Evolutionary conservation across 164 flowering plant genomes (phyloP).

Genomic region (Sextonia rubra): DNA sequence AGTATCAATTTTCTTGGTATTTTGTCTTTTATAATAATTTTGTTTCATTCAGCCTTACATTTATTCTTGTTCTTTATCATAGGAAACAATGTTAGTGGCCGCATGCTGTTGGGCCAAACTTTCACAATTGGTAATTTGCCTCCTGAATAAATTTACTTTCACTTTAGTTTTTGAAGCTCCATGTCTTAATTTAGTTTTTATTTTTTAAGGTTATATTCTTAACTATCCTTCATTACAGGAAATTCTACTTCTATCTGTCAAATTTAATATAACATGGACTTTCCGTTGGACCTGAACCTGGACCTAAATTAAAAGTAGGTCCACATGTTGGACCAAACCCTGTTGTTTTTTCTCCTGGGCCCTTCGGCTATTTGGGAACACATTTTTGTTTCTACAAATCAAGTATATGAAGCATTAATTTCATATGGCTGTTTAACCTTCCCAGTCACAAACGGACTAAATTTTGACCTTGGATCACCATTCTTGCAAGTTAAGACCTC

Average conservation of each 20-base stretch:
- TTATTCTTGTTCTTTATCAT: background rate
- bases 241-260: background rate
- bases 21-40: background rate
- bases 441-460: too few species aligned
- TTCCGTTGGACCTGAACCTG: too few species aligned
- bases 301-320: too few species aligned
- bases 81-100: constrained; percentile 84
- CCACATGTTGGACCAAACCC: too few species aligned
- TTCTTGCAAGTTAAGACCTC: too few species aligned
- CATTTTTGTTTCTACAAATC: background rate
- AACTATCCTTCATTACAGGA: background rate
- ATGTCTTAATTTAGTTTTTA: background rate
- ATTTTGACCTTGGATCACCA: too few species aligned
- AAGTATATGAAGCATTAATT: background rate
- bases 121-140: constrained; percentile 80
- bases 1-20: background rate
- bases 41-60: background rate
- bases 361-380: too few species aligned
- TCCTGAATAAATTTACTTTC: background rate
- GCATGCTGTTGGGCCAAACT: constrained; percentile 81
- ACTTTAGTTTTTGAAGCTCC: background rate
- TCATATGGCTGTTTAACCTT: too few species aligned
- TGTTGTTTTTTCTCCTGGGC: too few species aligned
- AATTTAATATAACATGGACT: background rate
- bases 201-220: background rate